Base-by-base conservation (phyloP, 2,329 filamentous ascomycete species). In the Neoscytalidium dimidiatum region DNA sequence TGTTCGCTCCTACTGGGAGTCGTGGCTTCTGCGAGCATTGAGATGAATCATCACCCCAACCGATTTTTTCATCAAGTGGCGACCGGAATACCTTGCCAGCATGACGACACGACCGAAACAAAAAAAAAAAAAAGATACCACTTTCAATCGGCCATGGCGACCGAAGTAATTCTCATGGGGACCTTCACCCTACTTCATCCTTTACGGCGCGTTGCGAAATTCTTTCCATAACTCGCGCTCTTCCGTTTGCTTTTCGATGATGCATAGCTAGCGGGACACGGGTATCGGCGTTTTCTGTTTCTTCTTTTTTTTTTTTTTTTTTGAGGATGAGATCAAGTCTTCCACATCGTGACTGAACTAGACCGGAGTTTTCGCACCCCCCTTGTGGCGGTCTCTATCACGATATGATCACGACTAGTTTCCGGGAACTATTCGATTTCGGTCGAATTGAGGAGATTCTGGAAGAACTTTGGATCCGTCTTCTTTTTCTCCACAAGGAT, bases 1-100 rank as follows among this genome's bases (percentile, higher is more conserved):
- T 3, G 82, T 89, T 33, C 77, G 85, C 65, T 79, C 80, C 53
- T 88, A 84, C 82, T 89, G 87, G 87, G 85, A 87, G 70, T 77
- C 77, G 52, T 88, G 85, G 84, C 76, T 89, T 29, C 74, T 76
- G 13, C 72, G 77, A 58, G 79, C 75, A 6, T 52, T 80, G 66
- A 68, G 69, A 48, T 68, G 51, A 67, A 46, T 19, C 17, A 4
- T 28, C n/a, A 35, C 19, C 5, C 4, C 4, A 8, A 19, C 14
- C 5, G 9, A 46, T n/a, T 7, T 28, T n/a, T 19, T 8, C 14
- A 19, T n/a, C 21, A 48, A 9, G 46, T 28, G 41, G 56, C 26
- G 56, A 29, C 46, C 33, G 56, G 23, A 46, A 46, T 46, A 60
- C n/a, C 26, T 60, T 38, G 53, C 53, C 21, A 4, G 19, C 4